A percentile compares a stretch with the other conserved stretches of the same genome.
phyloP scores from a whole-genome alignment of 2,329 filamentous ascomycete genomes.

The Geoglossum cookeanum region DNA sequence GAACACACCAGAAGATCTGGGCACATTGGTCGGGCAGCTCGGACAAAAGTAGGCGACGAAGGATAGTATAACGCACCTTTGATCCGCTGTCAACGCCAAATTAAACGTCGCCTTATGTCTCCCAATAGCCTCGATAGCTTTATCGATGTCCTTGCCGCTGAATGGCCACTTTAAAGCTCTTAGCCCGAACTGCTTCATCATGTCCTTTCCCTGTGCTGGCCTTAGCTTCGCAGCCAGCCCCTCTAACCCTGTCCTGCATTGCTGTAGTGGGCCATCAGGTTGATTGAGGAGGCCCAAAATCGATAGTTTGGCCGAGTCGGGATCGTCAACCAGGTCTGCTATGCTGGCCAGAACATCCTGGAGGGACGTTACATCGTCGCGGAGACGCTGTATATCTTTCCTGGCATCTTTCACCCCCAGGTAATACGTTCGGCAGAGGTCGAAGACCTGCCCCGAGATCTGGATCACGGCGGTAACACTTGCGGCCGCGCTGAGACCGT shows the following conservation, averaged over 20 bases:
- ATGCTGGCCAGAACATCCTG: conserved; percentile 4
- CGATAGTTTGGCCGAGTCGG: neutral
- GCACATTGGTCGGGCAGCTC: too few species aligned
- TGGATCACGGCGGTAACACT: conserved; percentile 8
- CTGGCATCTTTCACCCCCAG: conserved; percentile 7
- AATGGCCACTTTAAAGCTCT: conserved; percentile 11
- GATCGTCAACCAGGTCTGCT: neutral
- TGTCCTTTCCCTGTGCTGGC: neutral
- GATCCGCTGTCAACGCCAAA: neutral
- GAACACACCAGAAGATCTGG: too few species aligned
- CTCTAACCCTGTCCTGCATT: neutral
- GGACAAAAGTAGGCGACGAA: neutral
- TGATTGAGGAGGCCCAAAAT: neutral
- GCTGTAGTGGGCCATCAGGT: neutral
- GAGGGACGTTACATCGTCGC: conserved; percentile 5
- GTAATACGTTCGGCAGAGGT: conserved; percentile 7
- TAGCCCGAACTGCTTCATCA: neutral
- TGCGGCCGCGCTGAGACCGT: conserved; percentile 6
- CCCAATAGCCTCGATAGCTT: conserved; percentile 7
- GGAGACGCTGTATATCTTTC: conserved; percentile 8
- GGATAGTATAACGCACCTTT: neutral
- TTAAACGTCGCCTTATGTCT: conserved; percentile 1
- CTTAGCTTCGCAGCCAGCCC: neutral
- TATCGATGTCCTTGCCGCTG: conserved; percentile 10
- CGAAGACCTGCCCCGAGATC: conserved; percentile 4